Evolutionary conservation across 352 stramenopile genomes (phyloP), one percentile per base, ranked within the genome.

Genomic region (Lagenidium sp.): DNA sequence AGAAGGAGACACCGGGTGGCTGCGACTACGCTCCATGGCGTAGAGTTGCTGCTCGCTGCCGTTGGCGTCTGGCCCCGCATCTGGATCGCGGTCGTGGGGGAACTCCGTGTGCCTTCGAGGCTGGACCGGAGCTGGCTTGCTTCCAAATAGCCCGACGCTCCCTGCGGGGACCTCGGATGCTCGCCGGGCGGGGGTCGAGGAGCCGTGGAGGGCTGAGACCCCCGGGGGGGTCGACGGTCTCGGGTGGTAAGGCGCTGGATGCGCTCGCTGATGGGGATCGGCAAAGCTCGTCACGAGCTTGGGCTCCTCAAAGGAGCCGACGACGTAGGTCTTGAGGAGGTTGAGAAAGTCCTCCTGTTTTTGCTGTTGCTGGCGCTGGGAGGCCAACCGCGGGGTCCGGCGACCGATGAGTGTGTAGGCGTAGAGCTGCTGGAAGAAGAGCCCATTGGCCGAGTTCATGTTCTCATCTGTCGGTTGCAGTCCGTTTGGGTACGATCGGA

Each of bases 361-460:
- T 10, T 85, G 51, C 32, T 82, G 71, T 43, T 81, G 50, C 24
- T 80, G 79, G 13, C 60, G 63, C 43, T 78, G 57, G 7, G 53
- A 55, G 15, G 55, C 69, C 12, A 54, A 59, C 31, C 68, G 45
- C 2, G 68, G 63, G 16, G 63, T 75, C 4, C 68, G 66, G 28
- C 80, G 78, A 2, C 76, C 79, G 41, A 91, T 84, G 18, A 89
- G 39, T 12, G 71, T 82, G 50, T 85, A 88, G 7, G 79, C 79
- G 47, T 88, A 87, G 2, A 91, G 53, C 47, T 91, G 79, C 59
- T 91, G 79, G 60, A 89, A 91, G 44, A 91, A 91, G 6, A 91
- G 57, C 0, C 73, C 77, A 40, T 87, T 82, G 26, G 65, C 55
- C 36, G 68, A 82, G 53, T 74, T 71, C 24, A 82, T 65, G 26